phyloP scores from a whole-genome alignment of 2,329 filamentous ascomycete species.

The Neofusicoccum umdonicola region DNA sequence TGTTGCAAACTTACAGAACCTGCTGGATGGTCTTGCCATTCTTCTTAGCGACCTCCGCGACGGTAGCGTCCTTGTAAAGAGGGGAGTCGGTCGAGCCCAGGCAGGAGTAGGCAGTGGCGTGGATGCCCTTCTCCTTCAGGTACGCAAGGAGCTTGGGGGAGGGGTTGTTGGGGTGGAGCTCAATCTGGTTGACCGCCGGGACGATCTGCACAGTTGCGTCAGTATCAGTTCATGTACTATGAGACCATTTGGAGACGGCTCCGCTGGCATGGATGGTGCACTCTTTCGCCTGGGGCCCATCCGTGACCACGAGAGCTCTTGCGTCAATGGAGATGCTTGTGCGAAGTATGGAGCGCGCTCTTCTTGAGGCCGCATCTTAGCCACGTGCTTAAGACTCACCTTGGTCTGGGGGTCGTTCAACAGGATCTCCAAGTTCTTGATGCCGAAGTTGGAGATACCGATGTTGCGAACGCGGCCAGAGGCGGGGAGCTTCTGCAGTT shows the following conservation, averaged over 20 bases:
- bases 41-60: constrained; percentile 60
- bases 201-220: constrained; percentile 39
- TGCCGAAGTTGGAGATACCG: constrained; percentile 83
- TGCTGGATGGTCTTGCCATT: constrained; percentile 69
- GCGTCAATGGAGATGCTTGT: too few relatives aligned
- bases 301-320: background rate
- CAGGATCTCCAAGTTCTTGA: constrained; percentile 72
- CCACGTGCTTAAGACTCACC: constrained; percentile 19
- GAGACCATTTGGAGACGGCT: background rate
- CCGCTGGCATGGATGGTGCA: background rate
- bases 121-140: constrained; percentile 70
- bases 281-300: background rate
- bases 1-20: constrained; percentile 51
- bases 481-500: constrained; percentile 67
- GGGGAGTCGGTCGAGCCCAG: constrained; percentile 70
- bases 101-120: constrained; percentile 72
- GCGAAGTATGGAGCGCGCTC: too few relatives aligned
- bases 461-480: constrained; percentile 76
- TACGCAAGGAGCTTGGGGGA: constrained; percentile 74
- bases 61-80: constrained; percentile 63
- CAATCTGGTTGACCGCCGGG: constrained; percentile 76
- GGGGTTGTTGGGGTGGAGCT: constrained; percentile 76
- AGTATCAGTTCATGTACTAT: background rate
- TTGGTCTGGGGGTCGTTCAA: constrained; percentile 64
- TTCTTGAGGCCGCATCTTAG: too few relatives aligned